These are phyloP conservation scores for Fennellomyces sp. DNA, from an alignment of 371 early-diverging fungal species.

Conservation along the genomic window DNA sequence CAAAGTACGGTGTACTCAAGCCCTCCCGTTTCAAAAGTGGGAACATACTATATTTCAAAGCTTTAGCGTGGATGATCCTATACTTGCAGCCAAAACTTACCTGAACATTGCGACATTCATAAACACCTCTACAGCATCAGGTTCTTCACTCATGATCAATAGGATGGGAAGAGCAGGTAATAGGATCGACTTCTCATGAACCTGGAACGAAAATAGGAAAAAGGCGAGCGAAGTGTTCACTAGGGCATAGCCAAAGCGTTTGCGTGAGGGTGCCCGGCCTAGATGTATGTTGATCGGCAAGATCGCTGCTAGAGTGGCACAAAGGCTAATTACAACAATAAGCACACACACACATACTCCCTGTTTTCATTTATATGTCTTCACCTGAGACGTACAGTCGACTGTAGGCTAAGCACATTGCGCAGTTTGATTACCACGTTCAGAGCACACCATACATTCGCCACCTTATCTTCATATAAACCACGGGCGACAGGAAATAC, in stretches of 20 bases:
- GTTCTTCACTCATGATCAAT: slow-evolving; percentile 67
- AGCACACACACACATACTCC: neutral
- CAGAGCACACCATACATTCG: slow-evolving; percentile 94
- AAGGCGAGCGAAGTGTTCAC: slow-evolving; percentile 81
- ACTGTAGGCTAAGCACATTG: slow-evolving; percentile 56
- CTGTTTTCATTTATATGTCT: neutral
- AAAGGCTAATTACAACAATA: slow-evolving; percentile 46
- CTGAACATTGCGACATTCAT: slow-evolving; percentile 84
- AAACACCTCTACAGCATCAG: slow-evolving; percentile 66
- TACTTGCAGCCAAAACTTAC: slow-evolving; percentile 25
- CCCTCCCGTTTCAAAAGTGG: slow-evolving; percentile 83
- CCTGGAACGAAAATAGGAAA: slow-evolving; percentile 95
- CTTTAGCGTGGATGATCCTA: no score
- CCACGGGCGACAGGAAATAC: slow-evolving; percentile 95
- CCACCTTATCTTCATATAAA: slow-evolving; percentile 97
- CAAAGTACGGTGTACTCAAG: slow-evolving; percentile 67
- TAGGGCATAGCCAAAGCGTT: slow-evolving; percentile 69
- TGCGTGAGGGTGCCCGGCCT: slow-evolving; percentile 51
- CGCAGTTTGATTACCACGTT: slow-evolving; percentile 85
- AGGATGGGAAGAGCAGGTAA: slow-evolving; percentile 81
- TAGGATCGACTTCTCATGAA: slow-evolving; percentile 96
- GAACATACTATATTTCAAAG: slow-evolving; percentile 81
- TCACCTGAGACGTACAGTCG: slow-evolving; percentile 75
- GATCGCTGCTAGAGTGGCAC: slow-evolving; percentile 68
- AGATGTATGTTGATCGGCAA: slow-evolving; percentile 72